phyloP scores from a whole-genome alignment of 495 filamentous ascomycete species.

The Aspergillus taichungensis region DNA sequence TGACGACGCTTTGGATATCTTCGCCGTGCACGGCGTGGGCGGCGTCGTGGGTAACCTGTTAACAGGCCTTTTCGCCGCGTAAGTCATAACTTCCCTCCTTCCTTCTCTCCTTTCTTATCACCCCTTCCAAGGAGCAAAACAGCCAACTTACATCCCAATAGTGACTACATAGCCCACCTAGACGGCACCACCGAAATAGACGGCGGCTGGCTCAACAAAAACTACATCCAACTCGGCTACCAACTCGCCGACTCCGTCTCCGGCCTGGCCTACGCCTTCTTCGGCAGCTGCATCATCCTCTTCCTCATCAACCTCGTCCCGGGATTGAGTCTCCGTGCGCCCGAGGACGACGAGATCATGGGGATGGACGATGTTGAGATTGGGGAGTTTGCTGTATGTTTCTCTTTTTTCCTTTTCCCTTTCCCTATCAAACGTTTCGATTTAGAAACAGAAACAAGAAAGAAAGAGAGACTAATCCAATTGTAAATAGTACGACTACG shows the following conservation, averaged over 20 bases:
- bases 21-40: constrained; percentile 83
- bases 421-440: background rate
- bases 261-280: constrained; percentile 80
- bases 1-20: constrained; percentile 91
- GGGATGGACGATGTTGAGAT: constrained; percentile 95
- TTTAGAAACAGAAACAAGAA: no score
- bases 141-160: constrained; percentile 20
- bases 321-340: constrained; percentile 68
- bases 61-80: constrained; percentile 88
- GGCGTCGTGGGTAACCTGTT: constrained; percentile 83
- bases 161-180: constrained; percentile 82
- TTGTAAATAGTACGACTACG: constrained; percentile 70
- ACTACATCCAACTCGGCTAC: constrained; percentile 83
- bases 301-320: constrained; percentile 84
- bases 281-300: constrained; percentile 75
- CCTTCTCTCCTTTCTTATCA: background rate
- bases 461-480: background rate
- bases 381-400: constrained; percentile 80
- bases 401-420: background rate
- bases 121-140: background rate
- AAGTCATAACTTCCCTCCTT: constrained; percentile 29
- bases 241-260: constrained; percentile 82
- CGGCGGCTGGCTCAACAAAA: constrained; percentile 87
- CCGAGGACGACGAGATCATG: constrained; percentile 78
- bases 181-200: constrained; percentile 61